Evolutionary conservation across 495 filamentous ascomycete genomes (phyloP).

Genomic region (Chaetomium tenue): DNA sequence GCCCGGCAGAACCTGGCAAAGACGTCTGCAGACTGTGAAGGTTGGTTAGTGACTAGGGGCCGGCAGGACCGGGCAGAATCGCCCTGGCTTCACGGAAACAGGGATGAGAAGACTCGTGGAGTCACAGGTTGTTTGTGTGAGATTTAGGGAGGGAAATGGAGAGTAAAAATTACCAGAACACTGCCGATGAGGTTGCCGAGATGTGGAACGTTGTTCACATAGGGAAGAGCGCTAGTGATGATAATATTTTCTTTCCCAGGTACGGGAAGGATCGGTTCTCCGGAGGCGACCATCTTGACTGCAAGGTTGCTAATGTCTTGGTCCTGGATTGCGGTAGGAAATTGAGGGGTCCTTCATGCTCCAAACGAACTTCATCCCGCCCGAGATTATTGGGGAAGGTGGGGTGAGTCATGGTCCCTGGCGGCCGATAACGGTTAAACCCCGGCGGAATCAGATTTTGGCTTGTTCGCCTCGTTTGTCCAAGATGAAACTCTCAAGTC

Average conservation of each 20-base stretch:
- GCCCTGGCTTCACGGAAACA: neutral
- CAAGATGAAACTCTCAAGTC: too few species aligned
- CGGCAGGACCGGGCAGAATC: neutral
- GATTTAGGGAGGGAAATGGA: neutral
- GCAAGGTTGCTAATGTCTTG: neutral
- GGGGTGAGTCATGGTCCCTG: constrained; percentile 25
- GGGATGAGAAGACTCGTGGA: constrained; percentile 1
- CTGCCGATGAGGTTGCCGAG: constrained; percentile 91
- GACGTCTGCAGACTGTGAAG: constrained; percentile 44
- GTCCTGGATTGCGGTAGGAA: neutral
- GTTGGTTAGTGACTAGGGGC: constrained; percentile 17
- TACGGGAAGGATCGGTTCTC: constrained; percentile 39
- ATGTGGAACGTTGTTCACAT: constrained; percentile 96
- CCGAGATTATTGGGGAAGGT: constrained; percentile 9
- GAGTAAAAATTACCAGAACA: constrained; percentile 54
- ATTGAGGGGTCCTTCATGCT: constrained; percentile 16
- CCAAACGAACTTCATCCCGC: constrained; percentile 13
- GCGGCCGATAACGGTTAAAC: constrained; percentile 14
- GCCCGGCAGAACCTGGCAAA: constrained; percentile 67
- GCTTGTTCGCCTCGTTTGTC: neutral
- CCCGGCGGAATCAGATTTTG: neutral
- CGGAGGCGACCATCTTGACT: constrained; percentile 20
- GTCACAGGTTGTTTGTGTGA: neutral
- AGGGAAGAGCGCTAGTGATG: constrained; percentile 70
- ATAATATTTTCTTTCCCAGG: constrained; percentile 55